Percentiles rank a stretch among this genome's conserved stretches.
These are phyloP conservation scores for Panicum hallii DNA, from an alignment of 202 grass and related monocot genomes.

Conservation along the genomic window DNA sequence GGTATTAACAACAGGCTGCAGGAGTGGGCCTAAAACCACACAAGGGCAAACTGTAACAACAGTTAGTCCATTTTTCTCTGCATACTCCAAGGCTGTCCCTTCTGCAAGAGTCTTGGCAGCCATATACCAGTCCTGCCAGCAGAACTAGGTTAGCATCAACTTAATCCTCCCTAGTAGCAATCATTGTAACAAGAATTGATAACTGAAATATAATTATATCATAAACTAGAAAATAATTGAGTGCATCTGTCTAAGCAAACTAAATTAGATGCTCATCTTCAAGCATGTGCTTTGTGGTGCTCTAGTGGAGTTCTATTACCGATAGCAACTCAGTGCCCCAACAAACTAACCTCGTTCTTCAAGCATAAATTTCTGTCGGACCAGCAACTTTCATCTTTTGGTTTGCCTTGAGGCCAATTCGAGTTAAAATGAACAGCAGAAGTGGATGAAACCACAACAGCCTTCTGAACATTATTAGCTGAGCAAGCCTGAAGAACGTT, in stretches of 20 bases:
- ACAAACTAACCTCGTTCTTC: slow-evolving; percentile 39
- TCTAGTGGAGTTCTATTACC: neutral
- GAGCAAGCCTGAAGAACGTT: slow-evolving; percentile 47
- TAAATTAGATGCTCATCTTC: neutral
- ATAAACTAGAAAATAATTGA: neutral
- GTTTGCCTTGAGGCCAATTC: slow-evolving; percentile 42
- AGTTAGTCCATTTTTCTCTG: slow-evolving; percentile 39
- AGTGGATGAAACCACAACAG: slow-evolving; percentile 51
- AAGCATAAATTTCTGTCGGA: slow-evolving; percentile 44
- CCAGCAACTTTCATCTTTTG: slow-evolving; percentile 62
- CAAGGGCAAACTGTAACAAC: slow-evolving; percentile 60
- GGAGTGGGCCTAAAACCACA: slow-evolving; percentile 55
- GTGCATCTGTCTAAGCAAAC: neutral
- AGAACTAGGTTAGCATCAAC: neutral
- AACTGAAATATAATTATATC: neutral
- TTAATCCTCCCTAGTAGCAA: neutral
- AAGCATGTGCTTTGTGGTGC: neutral
- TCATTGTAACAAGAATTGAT: neutral
- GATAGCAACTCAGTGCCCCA: neutral
- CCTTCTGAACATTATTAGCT: slow-evolving; percentile 36
- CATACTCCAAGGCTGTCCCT: slow-evolving; percentile 51
- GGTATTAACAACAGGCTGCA: slow-evolving; percentile 50
- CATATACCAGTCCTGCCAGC: slow-evolving; percentile 60
- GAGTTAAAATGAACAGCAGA: slow-evolving; percentile 45
- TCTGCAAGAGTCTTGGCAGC: slow-evolving; percentile 62